A percentile compares a stretch with the other conserved stretches of the same genome.
Conservation (phyloP, 2,329 filamentous ascomycete species). For the Dactylella cylindrospora region DNA sequence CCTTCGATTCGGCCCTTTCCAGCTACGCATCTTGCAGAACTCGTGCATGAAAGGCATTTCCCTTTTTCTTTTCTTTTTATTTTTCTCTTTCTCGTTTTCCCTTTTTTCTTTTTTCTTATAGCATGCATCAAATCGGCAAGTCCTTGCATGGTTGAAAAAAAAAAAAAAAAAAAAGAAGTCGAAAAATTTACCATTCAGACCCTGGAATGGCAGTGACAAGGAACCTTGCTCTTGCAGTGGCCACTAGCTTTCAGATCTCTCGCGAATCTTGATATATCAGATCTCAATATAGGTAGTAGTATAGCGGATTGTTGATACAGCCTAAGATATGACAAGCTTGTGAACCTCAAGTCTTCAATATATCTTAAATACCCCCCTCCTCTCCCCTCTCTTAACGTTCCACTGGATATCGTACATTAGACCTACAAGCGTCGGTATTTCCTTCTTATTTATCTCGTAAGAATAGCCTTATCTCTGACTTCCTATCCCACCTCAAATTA, state of each 20-base stretch:
- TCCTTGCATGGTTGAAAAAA: conserved; percentile 33
- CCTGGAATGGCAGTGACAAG: no score
- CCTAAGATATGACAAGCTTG: conserved; percentile 35
- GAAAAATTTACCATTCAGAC: no score
- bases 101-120: no score
- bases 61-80: no score
- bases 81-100: no score
- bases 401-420: conserved; percentile 40
- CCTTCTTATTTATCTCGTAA: conserved; percentile 26
- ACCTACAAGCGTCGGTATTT: conserved; percentile 22
- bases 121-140: conserved; percentile 3
- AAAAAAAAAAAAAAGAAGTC: conserved; percentile 27
- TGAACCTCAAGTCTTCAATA: conserved; percentile 38
- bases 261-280: conserved; percentile 38
- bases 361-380: conserved; percentile 43
- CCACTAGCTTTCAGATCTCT: conserved; percentile 37
- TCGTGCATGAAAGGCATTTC: no score
- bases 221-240: conserved; percentile 16
- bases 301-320: conserved; percentile 10
- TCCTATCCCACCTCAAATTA: not conserved
- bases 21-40: no score
- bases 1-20: not conserved
- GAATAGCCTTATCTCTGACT: conserved; percentile 29
- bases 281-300: conserved; percentile 17
- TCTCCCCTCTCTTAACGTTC: conserved; percentile 43